phyloP scores from a whole-genome alignment of 371 early-diverging fungal species.

The Lichtheimia corymbifera region DNA sequence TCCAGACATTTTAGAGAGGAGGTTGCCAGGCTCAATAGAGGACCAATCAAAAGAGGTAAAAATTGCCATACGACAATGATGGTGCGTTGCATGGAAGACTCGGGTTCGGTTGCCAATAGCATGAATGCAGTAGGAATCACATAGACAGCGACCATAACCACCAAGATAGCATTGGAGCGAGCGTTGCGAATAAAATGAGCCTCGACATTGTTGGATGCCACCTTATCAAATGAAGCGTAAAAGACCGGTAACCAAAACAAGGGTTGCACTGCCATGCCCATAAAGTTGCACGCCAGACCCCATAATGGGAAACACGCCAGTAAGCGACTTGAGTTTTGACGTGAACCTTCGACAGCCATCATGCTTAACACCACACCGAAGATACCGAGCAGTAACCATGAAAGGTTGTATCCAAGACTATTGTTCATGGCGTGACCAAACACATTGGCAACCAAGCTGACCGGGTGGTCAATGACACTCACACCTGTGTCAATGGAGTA shows the following conservation, averaged over 20 bases:
- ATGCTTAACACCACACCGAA: conserved; percentile 14
- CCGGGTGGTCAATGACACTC: not conserved
- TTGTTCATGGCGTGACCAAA: conserved; percentile 13
- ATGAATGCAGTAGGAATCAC: conserved; percentile 11
- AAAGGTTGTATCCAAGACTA: conserved; percentile 11
- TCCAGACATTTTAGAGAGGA: conserved; percentile 3
- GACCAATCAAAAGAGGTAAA: conserved; percentile 7
- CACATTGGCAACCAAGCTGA: conserved; percentile 7
- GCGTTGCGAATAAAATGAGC: not conserved
- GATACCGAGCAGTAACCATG: conserved; percentile 7
- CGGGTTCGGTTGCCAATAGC: not conserved
- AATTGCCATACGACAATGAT: conserved; percentile 16
- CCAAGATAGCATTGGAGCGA: conserved; percentile 16
- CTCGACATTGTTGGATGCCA: not conserved
- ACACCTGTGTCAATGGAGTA: conserved; percentile 1
- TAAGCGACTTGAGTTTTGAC: conserved; percentile 7
- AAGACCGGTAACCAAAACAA: conserved; percentile 13
- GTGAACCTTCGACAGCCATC: conserved; percentile 17
- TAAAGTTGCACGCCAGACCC: conserved; percentile 9
- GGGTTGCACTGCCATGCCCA: conserved; percentile 14
- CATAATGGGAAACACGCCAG: conserved; percentile 10
- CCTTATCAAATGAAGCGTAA: conserved; percentile 3
- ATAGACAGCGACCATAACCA: conserved; percentile 13
- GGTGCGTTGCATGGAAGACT: not conserved
- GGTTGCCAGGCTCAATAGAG: not conserved